These are phyloP conservation scores for Trichoderma lentiforme DNA, from an alignment of 2,329 filamentous ascomycete species.

Conservation along the genomic window DNA sequence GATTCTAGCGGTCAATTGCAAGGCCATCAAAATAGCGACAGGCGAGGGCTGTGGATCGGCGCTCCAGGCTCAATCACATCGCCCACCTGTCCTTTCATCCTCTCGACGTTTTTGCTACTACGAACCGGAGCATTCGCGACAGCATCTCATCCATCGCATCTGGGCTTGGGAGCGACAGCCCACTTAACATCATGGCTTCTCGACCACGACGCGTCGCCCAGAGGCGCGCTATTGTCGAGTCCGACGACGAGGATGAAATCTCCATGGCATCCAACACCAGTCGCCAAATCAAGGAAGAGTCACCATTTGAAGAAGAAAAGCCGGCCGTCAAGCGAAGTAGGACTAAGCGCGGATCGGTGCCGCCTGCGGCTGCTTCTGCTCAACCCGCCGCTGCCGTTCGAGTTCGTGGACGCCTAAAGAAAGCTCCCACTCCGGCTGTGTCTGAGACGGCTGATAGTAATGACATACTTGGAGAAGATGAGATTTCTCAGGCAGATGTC, in stretches of 20 bases:
- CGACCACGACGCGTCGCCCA: conserved; percentile 46
- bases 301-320: conserved; percentile 66
- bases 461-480: conserved; percentile 19
- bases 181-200: conserved; percentile 31
- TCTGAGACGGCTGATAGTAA: conserved; percentile 19
- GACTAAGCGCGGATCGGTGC: conserved; percentile 35
- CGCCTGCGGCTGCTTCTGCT: conserved; percentile 23
- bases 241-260: conserved; percentile 69
- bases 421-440: conserved; percentile 36
- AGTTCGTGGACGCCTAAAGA: conserved; percentile 41
- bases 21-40: not conserved
- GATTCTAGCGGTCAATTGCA: conserved; percentile 12
- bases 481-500: conserved; percentile 17
- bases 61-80: not conserved
- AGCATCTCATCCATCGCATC: not conserved
- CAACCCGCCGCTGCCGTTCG: conserved; percentile 43
- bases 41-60: not conserved
- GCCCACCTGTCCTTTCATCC: not conserved
- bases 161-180: conserved; percentile 15
- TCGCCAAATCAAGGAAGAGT: conserved; percentile 70
- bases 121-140: not conserved
- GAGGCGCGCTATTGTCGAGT: conserved; percentile 71
- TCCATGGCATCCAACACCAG: conserved; percentile 51
- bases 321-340: conserved; percentile 52
- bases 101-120: not conserved